Conservation (phyloP, 2,329 filamentous ascomycete genomes). For the Cryphonectria radicalis region DNA sequence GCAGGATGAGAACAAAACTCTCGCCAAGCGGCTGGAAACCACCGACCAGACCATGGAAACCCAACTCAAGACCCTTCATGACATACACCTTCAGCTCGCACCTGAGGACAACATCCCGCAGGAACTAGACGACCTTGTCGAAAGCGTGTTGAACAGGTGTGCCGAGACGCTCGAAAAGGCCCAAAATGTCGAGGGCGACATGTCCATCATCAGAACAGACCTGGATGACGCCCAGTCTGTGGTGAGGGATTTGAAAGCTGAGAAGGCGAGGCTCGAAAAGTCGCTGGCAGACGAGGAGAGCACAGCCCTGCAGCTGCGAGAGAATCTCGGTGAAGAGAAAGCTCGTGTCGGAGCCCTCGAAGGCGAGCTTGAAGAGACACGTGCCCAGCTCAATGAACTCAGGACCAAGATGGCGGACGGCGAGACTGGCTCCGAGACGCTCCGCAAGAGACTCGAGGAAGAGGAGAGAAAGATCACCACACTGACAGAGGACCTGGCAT, state of each 20-base stretch:
- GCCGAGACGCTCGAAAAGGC: slow-evolving; percentile 64
- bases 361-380: slow-evolving; percentile 64
- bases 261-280: slow-evolving; percentile 59
- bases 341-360: slow-evolving; percentile 60
- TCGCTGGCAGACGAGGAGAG: slow-evolving; percentile 57
- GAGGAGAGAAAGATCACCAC: slow-evolving; percentile 73
- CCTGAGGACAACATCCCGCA: slow-evolving; percentile 56
- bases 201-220: slow-evolving; percentile 65
- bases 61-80: slow-evolving; percentile 59
- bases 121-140: slow-evolving; percentile 62
- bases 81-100: slow-evolving; percentile 62
- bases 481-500: slow-evolving; percentile 72
- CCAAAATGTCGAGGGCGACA: slow-evolving; percentile 62
- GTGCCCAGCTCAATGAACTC: slow-evolving; percentile 69
- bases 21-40: slow-evolving; percentile 55
- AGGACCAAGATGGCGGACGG: slow-evolving; percentile 77
- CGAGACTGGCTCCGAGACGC: slow-evolving; percentile 78
- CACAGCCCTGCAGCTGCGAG: slow-evolving; percentile 54
- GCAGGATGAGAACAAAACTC: slow-evolving; percentile 57
- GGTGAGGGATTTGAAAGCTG: slow-evolving; percentile 58
- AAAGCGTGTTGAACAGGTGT: slow-evolving; percentile 61
- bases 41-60: slow-evolving; percentile 57
- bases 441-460: slow-evolving; percentile 75
- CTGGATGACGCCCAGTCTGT: slow-evolving; percentile 62
- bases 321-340: slow-evolving; percentile 57